These are phyloP conservation scores for Diplodia scrobiculata DNA, from an alignment of 2,329 filamentous ascomycete genomes.

Conservation along the genomic window DNA sequence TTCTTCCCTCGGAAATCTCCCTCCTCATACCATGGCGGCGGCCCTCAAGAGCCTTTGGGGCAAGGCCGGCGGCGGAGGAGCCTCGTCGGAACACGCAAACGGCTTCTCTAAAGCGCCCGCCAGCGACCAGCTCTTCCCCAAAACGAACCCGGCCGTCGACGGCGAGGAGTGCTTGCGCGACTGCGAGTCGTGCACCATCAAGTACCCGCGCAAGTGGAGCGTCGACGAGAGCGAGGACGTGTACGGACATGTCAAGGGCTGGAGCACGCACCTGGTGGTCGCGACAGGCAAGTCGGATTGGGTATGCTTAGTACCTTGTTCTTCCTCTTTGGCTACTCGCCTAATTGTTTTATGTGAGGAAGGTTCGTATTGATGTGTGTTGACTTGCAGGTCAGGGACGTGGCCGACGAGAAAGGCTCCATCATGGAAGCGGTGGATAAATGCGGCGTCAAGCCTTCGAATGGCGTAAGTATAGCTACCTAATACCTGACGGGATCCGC, in stretches of 20 bases:
- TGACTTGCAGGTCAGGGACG: slow-evolving; percentile 32
- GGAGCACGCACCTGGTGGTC: slow-evolving; percentile 85
- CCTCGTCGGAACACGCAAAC: slow-evolving; percentile 28
- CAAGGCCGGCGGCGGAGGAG: slow-evolving; percentile 10
- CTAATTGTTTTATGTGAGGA: slow-evolving; percentile 55
- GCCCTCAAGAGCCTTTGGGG: slow-evolving; percentile 43
- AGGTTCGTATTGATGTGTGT: slow-evolving; percentile 31
- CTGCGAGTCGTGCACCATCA: slow-evolving; percentile 76
- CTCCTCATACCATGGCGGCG: slow-evolving; percentile 37
- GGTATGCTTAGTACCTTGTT: slow-evolving; percentile 58
- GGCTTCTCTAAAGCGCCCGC: slow-evolving; percentile 37
- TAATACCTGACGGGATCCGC: neutral
- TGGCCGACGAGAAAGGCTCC: slow-evolving; percentile 72
- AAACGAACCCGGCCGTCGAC: slow-evolving; percentile 73
- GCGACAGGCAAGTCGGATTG: slow-evolving; percentile 97
- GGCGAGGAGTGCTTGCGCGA: slow-evolving; percentile 88
- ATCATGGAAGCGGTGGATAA: slow-evolving; percentile 58
- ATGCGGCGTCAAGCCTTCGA: slow-evolving; percentile 60
- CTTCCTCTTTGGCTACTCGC: slow-evolving; percentile 37
- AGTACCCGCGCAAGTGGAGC: slow-evolving; percentile 72
- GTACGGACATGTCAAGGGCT: slow-evolving; percentile 83
- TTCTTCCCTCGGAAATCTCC: neutral
- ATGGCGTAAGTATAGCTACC: slow-evolving; percentile 61
- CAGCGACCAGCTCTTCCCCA: slow-evolving; percentile 65
- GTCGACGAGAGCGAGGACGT: slow-evolving; percentile 77